Conservation (phyloP, 208 protist species). For the Leishmania guyanensis region DNA sequence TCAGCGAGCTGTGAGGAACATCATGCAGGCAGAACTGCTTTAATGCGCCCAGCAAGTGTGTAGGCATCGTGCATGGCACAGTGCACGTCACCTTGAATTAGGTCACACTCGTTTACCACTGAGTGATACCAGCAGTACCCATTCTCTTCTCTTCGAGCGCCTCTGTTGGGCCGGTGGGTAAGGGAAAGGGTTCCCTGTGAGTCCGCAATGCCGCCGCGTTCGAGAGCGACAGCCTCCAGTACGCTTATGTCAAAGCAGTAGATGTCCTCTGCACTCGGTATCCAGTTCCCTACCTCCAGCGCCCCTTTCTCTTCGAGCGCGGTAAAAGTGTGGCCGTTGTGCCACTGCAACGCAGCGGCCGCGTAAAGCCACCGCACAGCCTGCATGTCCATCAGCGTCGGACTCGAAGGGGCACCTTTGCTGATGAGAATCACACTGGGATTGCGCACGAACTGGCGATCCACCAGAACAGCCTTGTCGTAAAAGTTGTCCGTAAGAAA, state of each 20-base stretch:
- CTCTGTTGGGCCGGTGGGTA: background rate
- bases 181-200: background rate
- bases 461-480: slow-evolving; percentile 18
- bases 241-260: slow-evolving; percentile 46
- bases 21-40: background rate
- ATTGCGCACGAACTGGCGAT: slow-evolving; percentile 24
- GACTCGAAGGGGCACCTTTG: slow-evolving; percentile 34
- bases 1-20: background rate
- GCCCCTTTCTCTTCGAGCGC: background rate
- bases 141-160: background rate
- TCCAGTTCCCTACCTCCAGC: background rate
- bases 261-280: slow-evolving; percentile 41
- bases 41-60: slow-evolving; percentile 16
- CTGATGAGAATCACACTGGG: slow-evolving; percentile 59
- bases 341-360: slow-evolving; percentile 25
- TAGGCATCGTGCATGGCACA: slow-evolving; percentile 28
- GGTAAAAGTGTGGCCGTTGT: slow-evolving; percentile 3
- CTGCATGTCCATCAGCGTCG: slow-evolving; percentile 48
- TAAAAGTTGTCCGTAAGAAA: slow-evolving; percentile 55
- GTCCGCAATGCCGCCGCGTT: background rate
- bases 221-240: slow-evolving; percentile 20
- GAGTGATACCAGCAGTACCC: slow-evolving; percentile 24
- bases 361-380: slow-evolving; percentile 64
- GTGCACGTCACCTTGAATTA: slow-evolving; percentile 3
- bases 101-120: background rate